These are phyloP conservation scores for Conoideocrella luteorostrata DNA, from an alignment of 2,329 filamentous ascomycete genomes.

Conservation along the genomic window DNA sequence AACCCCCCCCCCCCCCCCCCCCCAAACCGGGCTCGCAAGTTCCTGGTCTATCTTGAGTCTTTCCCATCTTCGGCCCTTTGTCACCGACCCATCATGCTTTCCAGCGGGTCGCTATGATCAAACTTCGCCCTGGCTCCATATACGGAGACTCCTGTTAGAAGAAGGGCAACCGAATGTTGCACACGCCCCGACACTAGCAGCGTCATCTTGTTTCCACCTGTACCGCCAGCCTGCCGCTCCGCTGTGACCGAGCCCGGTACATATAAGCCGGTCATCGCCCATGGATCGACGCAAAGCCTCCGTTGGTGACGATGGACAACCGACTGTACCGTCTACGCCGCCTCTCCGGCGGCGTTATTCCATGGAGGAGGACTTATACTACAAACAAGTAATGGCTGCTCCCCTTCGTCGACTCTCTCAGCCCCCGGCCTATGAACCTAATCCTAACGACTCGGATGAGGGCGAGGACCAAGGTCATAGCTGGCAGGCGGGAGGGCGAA, in stretches of 20 bases:
- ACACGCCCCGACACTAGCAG: slow-evolving; percentile 4
- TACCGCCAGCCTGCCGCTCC: slow-evolving; percentile 2
- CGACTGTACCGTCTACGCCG: slow-evolving; percentile 23
- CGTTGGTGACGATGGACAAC: slow-evolving; percentile 27
- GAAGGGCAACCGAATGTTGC: slow-evolving; percentile 1
- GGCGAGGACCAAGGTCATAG: slow-evolving; percentile 4
- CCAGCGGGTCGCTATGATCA: slow-evolving; percentile 32
- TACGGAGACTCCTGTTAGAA: slow-evolving; percentile 24
- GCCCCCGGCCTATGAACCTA: slow-evolving; percentile 39
- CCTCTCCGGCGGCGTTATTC: slow-evolving; percentile 41
- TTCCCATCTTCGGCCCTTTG: slow-evolving; percentile 1
- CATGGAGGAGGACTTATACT: slow-evolving; percentile 49
- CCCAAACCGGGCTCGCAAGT: slow-evolving; percentile 3
- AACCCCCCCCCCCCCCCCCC: slow-evolving; percentile 10
- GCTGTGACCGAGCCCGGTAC: slow-evolving; percentile 8
- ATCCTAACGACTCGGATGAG: slow-evolving; percentile 7
- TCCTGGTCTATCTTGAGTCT: slow-evolving; percentile 8
- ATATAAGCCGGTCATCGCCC: slow-evolving; percentile 18
- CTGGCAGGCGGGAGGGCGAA: slow-evolving; percentile 11
- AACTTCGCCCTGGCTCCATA: slow-evolving; percentile 23
- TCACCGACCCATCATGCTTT: slow-evolving; percentile 20
- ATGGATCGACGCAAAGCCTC: slow-evolving; percentile 27
- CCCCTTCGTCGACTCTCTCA: slow-evolving; percentile 36
- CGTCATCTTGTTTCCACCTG: slow-evolving; percentile 1
- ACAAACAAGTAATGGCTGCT: slow-evolving; percentile 44